phyloP scores from a whole-genome alignment of 2,329 filamentous ascomycete species.

The Aureobasidium uvarum region DNA sequence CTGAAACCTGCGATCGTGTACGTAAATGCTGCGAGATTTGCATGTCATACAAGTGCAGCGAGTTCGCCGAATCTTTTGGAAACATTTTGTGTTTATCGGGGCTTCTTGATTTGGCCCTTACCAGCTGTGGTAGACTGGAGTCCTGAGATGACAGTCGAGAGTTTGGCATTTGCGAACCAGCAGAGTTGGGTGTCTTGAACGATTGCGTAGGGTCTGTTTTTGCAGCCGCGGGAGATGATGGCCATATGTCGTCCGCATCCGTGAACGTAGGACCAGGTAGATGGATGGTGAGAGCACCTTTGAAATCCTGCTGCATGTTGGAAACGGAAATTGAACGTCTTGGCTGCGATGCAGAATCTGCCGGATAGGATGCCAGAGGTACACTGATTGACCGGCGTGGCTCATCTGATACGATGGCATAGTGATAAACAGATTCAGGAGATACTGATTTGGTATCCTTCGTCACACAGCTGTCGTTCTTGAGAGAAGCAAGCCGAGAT shows the following conservation, averaged over 20 bases:
- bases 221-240: not conserved
- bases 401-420: not conserved
- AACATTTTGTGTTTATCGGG: not conserved
- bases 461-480: not conserved
- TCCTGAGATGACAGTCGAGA: not conserved
- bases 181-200: not conserved
- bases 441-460: not conserved
- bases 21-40: conserved; percentile 48
- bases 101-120: conserved; percentile 2
- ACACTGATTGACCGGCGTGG: conserved; percentile 11
- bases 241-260: conserved; percentile 7
- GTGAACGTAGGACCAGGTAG: conserved; percentile 13
- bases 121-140: not conserved
- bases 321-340: conserved; percentile 16
- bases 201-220: not conserved
- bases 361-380: not conserved
- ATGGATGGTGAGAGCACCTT: not conserved
- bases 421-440: not conserved
- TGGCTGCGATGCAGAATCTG: not conserved
- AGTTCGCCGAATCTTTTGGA: conserved; percentile 9
- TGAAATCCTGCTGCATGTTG: not conserved
- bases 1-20: conserved; percentile 44
- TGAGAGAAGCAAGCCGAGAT: conserved; percentile 16
- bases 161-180: not conserved
- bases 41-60: conserved; percentile 46